phyloP scores from a whole-genome alignment of 2,329 filamentous ascomycete species.

The Penicillium sp. region DNA sequence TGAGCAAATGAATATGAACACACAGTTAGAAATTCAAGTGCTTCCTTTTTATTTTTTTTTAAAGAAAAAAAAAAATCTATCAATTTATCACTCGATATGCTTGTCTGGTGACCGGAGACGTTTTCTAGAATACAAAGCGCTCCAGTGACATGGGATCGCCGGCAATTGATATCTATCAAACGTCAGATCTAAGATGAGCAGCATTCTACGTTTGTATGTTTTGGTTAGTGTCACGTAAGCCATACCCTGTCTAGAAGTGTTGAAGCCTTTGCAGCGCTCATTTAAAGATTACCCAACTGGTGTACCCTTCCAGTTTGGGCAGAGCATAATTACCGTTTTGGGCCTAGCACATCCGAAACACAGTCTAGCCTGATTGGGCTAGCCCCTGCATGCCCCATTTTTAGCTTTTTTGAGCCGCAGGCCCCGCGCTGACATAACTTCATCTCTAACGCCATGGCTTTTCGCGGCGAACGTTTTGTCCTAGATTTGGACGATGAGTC shows the following conservation, averaged over 20 bases:
- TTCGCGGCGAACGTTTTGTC: conserved; percentile 60
- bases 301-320: conserved; percentile 3
- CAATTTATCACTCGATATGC: background rate
- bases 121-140: background rate
- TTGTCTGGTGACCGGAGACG: conserved; percentile 1
- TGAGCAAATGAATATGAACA: background rate
- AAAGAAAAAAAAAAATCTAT: no score
- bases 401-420: conserved; percentile 43
- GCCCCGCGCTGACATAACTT: conserved; percentile 29
- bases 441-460: conserved; percentile 41
- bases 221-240: background rate
- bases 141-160: background rate
- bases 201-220: background rate
- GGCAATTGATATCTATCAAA: background rate
- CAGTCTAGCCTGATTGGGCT: conserved; percentile 21
- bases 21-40: background rate
- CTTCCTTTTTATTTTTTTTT: background rate
- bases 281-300: background rate
- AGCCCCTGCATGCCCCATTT: conserved; percentile 23
- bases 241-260: background rate
- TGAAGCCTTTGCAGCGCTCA: background rate
- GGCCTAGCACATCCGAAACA: conserved; percentile 18
- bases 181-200: no score
- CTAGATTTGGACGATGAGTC: conserved; percentile 57
- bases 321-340: conserved; percentile 15